phyloP scores from a whole-genome alignment of 1,284 basidiomycete species.

The Takashimella tepidaria region DNA sequence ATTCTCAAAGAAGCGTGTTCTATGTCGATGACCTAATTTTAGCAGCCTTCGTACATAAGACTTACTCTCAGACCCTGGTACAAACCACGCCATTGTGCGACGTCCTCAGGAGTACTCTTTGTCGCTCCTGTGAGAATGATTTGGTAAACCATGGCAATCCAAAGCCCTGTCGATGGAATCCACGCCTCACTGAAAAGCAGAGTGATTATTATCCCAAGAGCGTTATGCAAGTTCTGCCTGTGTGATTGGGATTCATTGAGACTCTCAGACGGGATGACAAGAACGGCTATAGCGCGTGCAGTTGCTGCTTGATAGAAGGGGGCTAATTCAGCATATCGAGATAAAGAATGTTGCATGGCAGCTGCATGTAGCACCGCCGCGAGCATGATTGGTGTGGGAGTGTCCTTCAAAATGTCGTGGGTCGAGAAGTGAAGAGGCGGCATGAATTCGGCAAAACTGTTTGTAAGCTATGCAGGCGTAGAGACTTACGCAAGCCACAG shows the following conservation, averaged over 20 bases:
- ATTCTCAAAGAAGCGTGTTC: constrained; percentile 8
- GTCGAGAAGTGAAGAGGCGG: constrained; percentile 8
- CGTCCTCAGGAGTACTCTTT: background rate
- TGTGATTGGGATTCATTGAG: background rate
- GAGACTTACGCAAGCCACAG: constrained; percentile 7
- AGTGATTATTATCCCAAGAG: constrained; percentile 7
- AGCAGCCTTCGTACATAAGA: background rate
- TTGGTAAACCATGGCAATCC: constrained; percentile 6
- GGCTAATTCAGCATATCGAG: background rate
- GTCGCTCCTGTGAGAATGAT: constrained; percentile 2
- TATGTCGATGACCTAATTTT: constrained; percentile 2
- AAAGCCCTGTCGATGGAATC: constrained; percentile 2
- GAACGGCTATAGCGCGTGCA: constrained; percentile 2
- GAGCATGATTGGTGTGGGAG: constrained; percentile 5
- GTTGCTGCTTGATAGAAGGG: constrained; percentile 4
- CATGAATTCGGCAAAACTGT: constrained; percentile 8
- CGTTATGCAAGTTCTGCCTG: constrained; percentile 1
- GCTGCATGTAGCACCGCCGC: constrained; percentile 5
- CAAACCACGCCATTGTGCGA: constrained; percentile 4
- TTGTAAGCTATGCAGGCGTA: background rate
- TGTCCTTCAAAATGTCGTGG: background rate
- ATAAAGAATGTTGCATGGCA: constrained; percentile 2
- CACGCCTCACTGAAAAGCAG: constrained; percentile 3
- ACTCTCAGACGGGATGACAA: background rate
- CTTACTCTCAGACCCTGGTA: constrained; percentile 9